These are phyloP conservation scores for Claviceps lovelessii DNA, from an alignment of 2,329 filamentous ascomycete genomes.

Conservation along the genomic window DNA sequence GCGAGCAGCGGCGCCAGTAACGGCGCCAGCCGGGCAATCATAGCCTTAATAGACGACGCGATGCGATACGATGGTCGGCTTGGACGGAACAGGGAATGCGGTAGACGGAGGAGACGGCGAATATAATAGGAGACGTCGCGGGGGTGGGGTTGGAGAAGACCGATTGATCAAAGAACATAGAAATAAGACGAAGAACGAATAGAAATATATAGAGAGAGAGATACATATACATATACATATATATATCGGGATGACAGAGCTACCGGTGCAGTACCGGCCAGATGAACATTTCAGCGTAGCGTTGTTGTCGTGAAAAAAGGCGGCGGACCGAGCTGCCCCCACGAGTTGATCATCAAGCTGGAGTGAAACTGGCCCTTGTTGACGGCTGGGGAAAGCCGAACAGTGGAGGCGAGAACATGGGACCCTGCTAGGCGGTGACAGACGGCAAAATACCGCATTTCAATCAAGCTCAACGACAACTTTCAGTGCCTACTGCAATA, in stretches of 20 bases:
- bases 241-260: background rate
- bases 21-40: slow-evolving; percentile 23
- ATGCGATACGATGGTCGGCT: background rate
- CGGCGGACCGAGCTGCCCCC: background rate
- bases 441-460: slow-evolving; percentile 1
- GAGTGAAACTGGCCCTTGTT: background rate
- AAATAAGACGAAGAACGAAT: background rate
- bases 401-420: slow-evolving; percentile 1
- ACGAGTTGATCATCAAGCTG: background rate
- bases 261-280: slow-evolving; percentile 7
- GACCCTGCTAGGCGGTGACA: slow-evolving; percentile 10
- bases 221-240: background rate
- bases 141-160: slow-evolving; percentile 5
- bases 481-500: background rate
- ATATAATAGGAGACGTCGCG: slow-evolving; percentile 1
- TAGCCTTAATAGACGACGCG: slow-evolving; percentile 7
- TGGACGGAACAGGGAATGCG: background rate
- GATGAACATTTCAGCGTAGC: slow-evolving; percentile 11
- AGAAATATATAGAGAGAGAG: background rate
- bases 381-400: background rate
- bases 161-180: background rate
- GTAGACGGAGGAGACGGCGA: background rate
- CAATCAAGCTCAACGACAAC: background rate
- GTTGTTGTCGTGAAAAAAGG: background rate
- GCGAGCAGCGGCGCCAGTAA: slow-evolving; percentile 22